phyloP scores from a whole-genome alignment of 2,329 filamentous ascomycete genomes.

The Paracoccidioides lutzii region DNA sequence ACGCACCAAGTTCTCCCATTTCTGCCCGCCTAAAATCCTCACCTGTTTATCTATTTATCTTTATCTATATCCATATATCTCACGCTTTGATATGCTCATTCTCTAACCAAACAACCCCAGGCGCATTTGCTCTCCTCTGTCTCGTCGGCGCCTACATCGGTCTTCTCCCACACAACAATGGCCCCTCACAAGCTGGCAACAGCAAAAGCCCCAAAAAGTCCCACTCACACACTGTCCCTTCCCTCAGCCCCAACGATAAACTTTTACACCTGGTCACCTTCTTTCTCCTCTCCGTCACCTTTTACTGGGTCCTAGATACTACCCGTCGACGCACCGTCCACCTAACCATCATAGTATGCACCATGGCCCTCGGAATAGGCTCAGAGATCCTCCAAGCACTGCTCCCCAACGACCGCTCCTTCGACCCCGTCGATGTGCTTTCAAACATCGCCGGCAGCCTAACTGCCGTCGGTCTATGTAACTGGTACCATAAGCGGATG shows the following conservation, averaged over 20 bases:
- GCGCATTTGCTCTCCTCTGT: constrained; percentile 53
- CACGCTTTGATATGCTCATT: background rate
- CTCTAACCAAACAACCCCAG: constrained; percentile 31
- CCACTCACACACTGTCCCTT: constrained; percentile 27
- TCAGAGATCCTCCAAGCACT: constrained; percentile 47
- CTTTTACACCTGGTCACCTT: constrained; percentile 76
- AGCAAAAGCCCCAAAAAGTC: constrained; percentile 1
- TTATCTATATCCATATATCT: constrained; percentile 7
- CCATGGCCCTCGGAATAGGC: constrained; percentile 44
- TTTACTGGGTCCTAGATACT: constrained; percentile 97
- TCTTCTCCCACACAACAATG: constrained; percentile 44
- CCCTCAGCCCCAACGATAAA: constrained; percentile 68
- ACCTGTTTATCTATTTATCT: background rate
- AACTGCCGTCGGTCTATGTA: constrained; percentile 58
- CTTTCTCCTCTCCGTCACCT: constrained; percentile 68
- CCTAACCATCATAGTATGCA: constrained; percentile 69
- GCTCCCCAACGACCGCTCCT: constrained; percentile 57
- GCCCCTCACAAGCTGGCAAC: constrained; percentile 16
- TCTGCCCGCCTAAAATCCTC: background rate
- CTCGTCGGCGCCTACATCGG: constrained; percentile 67
- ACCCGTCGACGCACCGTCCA: constrained; percentile 73
- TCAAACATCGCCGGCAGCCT: constrained; percentile 76
- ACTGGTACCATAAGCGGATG: constrained; percentile 94
- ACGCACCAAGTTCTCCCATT: constrained; percentile 23
- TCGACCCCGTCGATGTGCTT: constrained; percentile 73